Evolutionary conservation across 75 land plant genomes (phyloP).

Genomic region (Ceratopteris richardii): DNA sequence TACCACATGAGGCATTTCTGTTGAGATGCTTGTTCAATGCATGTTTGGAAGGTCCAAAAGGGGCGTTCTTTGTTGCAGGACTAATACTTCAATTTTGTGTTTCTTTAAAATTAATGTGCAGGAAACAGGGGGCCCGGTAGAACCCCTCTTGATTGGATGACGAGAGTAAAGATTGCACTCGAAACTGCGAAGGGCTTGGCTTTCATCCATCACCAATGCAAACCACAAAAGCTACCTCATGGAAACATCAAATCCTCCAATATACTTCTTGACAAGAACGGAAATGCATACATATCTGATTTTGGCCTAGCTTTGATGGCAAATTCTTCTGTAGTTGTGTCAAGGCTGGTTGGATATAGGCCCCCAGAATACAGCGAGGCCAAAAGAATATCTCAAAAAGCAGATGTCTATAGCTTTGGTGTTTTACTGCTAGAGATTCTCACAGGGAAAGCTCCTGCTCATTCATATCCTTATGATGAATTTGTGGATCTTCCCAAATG

Average conservation of each 20-base stretch:
- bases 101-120: slow-evolving; percentile 5
- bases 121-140: slow-evolving; percentile 70
- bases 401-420: slow-evolving; percentile 79
- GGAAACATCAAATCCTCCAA: slow-evolving; percentile 84
- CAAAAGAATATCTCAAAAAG: slow-evolving; percentile 50
- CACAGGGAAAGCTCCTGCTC: slow-evolving; percentile 65
- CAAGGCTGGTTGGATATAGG: slow-evolving; percentile 68
- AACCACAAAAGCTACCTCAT: slow-evolving; percentile 45
- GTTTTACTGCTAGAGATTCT: slow-evolving; percentile 73
- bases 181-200: slow-evolving; percentile 74
- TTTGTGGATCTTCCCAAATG: slow-evolving; percentile 47
- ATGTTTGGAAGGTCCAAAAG: no score
- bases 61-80: no score
- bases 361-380: slow-evolving; percentile 66
- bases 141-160: slow-evolving; percentile 76
- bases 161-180: slow-evolving; percentile 49
- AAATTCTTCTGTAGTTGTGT: slow-evolving; percentile 45
- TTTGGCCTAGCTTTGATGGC: slow-evolving; percentile 61
- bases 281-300: slow-evolving; percentile 65
- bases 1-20: no score
- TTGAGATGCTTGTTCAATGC: no score
- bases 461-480: slow-evolving; percentile 12
- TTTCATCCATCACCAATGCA: slow-evolving; percentile 52
- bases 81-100: no score
- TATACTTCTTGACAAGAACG: slow-evolving; percentile 67